A percentile compares a stretch with the other conserved stretches of the same genome.
phyloP scores from a whole-genome alignment of 2,329 filamentous ascomycete genomes.

The Hansfordia pulvinata region DNA sequence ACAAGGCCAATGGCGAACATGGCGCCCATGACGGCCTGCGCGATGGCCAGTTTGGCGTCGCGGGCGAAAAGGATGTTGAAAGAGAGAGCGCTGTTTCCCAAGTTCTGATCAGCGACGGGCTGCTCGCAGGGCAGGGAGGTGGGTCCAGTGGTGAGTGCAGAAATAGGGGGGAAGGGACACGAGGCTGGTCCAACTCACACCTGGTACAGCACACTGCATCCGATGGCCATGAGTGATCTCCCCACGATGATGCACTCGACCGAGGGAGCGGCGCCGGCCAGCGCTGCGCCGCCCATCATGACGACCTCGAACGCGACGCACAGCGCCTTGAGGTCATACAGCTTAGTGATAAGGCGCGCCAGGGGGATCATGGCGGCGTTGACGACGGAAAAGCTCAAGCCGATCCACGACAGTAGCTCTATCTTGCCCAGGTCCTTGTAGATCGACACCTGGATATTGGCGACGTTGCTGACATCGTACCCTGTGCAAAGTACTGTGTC shows the following conservation, averaged over 20 bases:
- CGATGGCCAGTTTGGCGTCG: constrained; percentile 7
- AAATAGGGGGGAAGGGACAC: too few relatives aligned
- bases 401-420: constrained; percentile 24
- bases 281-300: constrained; percentile 13
- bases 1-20: constrained; percentile 13
- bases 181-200: constrained; percentile 11
- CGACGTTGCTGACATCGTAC: constrained; percentile 29
- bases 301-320: constrained; percentile 12
- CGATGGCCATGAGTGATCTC: constrained; percentile 17
- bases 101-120: not conserved
- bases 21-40: constrained; percentile 8
- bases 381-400: constrained; percentile 19
- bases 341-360: constrained; percentile 17
- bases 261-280: constrained; percentile 15
- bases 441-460: constrained; percentile 42
- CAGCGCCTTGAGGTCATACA: constrained; percentile 18
- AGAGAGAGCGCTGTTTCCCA: constrained; percentile 2
- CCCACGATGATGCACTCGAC: constrained; percentile 18
- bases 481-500: too few relatives aligned
- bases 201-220: constrained; percentile 17
- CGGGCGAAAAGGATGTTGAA: constrained; percentile 10
- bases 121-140: not conserved
- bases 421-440: constrained; percentile 33
- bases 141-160: not conserved
- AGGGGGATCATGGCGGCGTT: constrained; percentile 20